Percentiles rank a stretch among this genome's conserved stretches.
Conservation (phyloP, 1,284 basidiomycete genomes). For the Cronartium quercuum region DNA sequence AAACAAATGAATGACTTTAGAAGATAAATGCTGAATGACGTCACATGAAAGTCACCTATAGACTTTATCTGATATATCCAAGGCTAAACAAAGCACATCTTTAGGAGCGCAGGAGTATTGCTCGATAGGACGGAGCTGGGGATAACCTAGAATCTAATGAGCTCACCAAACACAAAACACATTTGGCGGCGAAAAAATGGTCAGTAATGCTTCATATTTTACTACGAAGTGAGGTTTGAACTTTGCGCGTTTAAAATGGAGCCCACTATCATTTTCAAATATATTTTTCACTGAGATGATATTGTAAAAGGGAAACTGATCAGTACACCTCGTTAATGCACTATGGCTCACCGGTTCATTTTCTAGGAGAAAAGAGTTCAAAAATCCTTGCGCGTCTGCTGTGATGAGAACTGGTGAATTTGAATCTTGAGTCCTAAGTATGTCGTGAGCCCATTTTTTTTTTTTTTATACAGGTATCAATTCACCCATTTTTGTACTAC, state of each 20-base stretch:
- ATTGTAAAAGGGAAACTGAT: no score
- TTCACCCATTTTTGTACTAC: background rate
- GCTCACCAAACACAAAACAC: background rate
- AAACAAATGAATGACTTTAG: no score
- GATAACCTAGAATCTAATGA: background rate
- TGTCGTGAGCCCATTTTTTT: background rate
- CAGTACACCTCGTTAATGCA: background rate
- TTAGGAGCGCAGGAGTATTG: background rate
- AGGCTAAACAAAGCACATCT: background rate
- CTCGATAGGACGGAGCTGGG: background rate
- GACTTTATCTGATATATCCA: conserved; percentile 5
- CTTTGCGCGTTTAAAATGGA: no score
- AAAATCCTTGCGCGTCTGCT: conserved; percentile 14
- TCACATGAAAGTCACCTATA: background rate
- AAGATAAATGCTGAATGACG: no score
- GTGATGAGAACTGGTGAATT: background rate
- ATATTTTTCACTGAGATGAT: no score
- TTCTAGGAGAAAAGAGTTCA: background rate
- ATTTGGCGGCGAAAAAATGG: background rate
- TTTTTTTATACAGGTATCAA: no score
- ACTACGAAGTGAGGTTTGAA: no score
- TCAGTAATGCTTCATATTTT: no score
- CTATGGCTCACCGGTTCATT: background rate
- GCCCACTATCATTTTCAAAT: no score
- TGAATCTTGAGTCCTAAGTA: conserved; percentile 7